Percentiles rank a stretch among this genome's conserved stretches.
These are phyloP conservation scores for Plasmodium vivax DNA, from an alignment of 169 alveolate genomes.

Conservation along the genomic window DNA sequence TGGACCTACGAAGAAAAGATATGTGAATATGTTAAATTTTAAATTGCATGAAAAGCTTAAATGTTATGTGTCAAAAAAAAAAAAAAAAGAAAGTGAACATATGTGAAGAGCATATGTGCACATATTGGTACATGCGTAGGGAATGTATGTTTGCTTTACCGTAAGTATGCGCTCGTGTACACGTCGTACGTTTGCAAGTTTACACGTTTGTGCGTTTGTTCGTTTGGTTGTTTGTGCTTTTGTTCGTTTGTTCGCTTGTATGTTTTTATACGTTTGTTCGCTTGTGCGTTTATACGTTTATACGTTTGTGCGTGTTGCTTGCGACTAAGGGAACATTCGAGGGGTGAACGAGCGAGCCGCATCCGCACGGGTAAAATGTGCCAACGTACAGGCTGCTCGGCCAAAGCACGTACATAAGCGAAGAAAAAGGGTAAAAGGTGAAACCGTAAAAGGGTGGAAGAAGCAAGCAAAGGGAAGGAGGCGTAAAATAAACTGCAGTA, in stretches of 20 bases:
- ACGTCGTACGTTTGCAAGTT: background rate
- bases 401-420: background rate
- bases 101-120: background rate
- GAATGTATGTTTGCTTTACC: constrained; percentile 12
- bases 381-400: background rate
- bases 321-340: background rate
- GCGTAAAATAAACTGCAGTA: background rate
- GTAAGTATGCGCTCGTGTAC: background rate
- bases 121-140: background rate
- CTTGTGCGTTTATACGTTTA: background rate
- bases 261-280: background rate
- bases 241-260: background rate
- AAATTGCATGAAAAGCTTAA: constrained; percentile 22
- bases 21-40: constrained; percentile 15
- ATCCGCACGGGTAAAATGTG: background rate
- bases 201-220: constrained; percentile 14
- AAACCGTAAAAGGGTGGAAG: background rate
- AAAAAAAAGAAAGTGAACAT: constrained; percentile 7
- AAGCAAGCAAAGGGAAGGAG: background rate
- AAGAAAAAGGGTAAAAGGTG: background rate
- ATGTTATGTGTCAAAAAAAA: constrained; percentile 37
- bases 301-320: background rate
- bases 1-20: constrained; percentile 7
- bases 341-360: background rate
- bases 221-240: background rate